Evolutionary conservation across 257 asterid genomes (phyloP).

Genomic region (Cruciata laevipes): DNA sequence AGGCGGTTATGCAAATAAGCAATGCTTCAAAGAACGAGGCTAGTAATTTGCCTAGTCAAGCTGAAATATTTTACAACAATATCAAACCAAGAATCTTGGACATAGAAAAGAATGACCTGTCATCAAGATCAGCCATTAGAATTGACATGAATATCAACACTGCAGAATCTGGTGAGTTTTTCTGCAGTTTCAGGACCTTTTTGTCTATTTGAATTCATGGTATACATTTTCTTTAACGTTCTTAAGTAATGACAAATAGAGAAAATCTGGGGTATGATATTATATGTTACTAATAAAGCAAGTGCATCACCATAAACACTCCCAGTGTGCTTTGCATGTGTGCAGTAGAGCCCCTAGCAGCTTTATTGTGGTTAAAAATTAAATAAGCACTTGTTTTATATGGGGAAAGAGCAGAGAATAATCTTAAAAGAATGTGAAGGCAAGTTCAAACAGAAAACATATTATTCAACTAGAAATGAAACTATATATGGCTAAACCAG

Average conservation of each 20-base stretch:
- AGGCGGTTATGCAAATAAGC: constrained; percentile 88
- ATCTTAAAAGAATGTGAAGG: not conserved
- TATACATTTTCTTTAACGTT: not conserved
- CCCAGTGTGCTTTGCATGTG: not conserved
- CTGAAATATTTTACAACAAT: constrained; percentile 47
- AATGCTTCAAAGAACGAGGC: constrained; percentile 80
- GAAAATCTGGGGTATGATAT: not conserved
- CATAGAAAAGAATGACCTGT: constrained; percentile 22
- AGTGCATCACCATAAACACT: not conserved
- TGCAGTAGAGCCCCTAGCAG: not conserved
- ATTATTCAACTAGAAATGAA: no score
- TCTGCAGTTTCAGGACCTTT: constrained; percentile 11
- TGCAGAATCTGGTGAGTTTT: constrained; percentile 32
- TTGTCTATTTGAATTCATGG: not conserved
- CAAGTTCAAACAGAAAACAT: not conserved
- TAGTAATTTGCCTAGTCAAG: constrained; percentile 47
- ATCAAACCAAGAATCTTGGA: constrained; percentile 30
- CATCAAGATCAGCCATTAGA: constrained; percentile 23
- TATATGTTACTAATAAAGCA: not conserved
- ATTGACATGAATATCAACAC: constrained; percentile 19
- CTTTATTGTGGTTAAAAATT: not conserved
- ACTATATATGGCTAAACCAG: no score
- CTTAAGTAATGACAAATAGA: not conserved
- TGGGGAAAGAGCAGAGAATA: no score
- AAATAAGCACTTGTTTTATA: not conserved